Percentiles rank a stretch among this genome's conserved stretches.
Conservation (phyloP, 768 basidiomycete species). For the Lanmaoa pseudosensibilis region DNA sequence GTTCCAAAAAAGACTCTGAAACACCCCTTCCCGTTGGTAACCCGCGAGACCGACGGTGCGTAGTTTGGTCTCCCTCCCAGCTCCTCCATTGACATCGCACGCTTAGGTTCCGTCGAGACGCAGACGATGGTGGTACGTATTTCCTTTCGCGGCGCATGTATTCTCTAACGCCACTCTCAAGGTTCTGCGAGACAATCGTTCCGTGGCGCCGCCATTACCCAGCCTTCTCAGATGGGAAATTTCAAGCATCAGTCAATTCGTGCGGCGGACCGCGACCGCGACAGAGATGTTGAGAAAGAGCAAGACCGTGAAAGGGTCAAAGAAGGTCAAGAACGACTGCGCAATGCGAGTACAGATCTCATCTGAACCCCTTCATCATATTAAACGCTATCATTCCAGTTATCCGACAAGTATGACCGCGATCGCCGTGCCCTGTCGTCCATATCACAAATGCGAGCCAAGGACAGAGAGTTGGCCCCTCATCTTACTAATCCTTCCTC, state of each 20-base stretch:
- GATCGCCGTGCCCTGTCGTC: constrained; percentile 62
- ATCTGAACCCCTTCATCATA: background rate
- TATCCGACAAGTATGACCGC: constrained; percentile 86
- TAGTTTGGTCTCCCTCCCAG: background rate
- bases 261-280: constrained; percentile 58
- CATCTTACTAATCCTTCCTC: constrained; percentile 50
- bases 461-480: constrained; percentile 67
- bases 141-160: constrained; percentile 2
- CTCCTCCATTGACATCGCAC: constrained; percentile 8
- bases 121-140: constrained; percentile 66
- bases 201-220: constrained; percentile 59
- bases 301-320: constrained; percentile 64
- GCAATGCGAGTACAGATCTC: constrained; percentile 50
- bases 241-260: constrained; percentile 87
- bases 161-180: constrained; percentile 35
- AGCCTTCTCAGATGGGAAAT: constrained; percentile 91
- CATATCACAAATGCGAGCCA: constrained; percentile 51
- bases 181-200: constrained; percentile 63
- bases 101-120: constrained; percentile 70
- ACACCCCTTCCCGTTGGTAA: constrained; percentile 46
- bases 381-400: constrained; percentile 40
- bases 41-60: constrained; percentile 69
- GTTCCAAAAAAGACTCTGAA: constrained; percentile 65
- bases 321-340: constrained; percentile 75
- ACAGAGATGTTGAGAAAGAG: constrained; percentile 45